These are phyloP conservation scores for Irpex lacteus DNA, from an alignment of 1,284 basidiomycete species.

Conservation along the genomic window DNA sequence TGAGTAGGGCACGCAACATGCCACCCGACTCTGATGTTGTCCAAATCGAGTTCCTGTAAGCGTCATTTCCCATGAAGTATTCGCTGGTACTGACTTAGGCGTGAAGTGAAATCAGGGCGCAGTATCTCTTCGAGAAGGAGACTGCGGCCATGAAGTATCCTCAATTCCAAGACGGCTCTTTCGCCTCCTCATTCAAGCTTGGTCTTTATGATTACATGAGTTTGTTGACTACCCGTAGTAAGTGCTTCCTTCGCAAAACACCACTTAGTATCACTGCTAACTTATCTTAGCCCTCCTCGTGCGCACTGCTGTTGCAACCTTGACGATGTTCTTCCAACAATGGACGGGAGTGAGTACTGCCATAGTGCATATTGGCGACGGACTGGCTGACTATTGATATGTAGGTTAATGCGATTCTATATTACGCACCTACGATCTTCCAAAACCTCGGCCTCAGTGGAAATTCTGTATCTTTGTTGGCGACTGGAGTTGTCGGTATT, in stretches of 20 bases:
- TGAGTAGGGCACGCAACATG: slow-evolving; percentile 59
- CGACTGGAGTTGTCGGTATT: slow-evolving; percentile 82
- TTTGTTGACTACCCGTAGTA: slow-evolving; percentile 49
- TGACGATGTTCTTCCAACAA: slow-evolving; percentile 77
- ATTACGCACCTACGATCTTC: slow-evolving; percentile 71
- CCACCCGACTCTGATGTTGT: slow-evolving; percentile 62
- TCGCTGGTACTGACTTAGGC: not conserved
- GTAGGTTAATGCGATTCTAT: slow-evolving; percentile 58
- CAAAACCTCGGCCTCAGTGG: slow-evolving; percentile 52
- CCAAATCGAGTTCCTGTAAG: slow-evolving; percentile 75
- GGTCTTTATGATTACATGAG: slow-evolving; percentile 57
- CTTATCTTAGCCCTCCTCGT: slow-evolving; percentile 46
- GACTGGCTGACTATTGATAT: not conserved
- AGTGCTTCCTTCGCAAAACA: slow-evolving; percentile 16
- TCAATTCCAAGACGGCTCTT: slow-evolving; percentile 61
- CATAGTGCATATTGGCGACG: no score
- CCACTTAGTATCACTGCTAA: not conserved
- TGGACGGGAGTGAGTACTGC: slow-evolving; percentile 44
- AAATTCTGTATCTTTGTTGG: slow-evolving; percentile 61
- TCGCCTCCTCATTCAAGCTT: slow-evolving; percentile 57
- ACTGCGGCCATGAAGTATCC: slow-evolving; percentile 54
- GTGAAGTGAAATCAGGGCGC: slow-evolving; percentile 71
- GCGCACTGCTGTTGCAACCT: slow-evolving; percentile 56
- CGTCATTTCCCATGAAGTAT: slow-evolving; percentile 3
- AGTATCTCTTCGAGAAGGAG: slow-evolving; percentile 73